Evolutionary conservation across 2,329 filamentous ascomycete genomes (phyloP).

Genomic region (Botrytis tulipae): DNA sequence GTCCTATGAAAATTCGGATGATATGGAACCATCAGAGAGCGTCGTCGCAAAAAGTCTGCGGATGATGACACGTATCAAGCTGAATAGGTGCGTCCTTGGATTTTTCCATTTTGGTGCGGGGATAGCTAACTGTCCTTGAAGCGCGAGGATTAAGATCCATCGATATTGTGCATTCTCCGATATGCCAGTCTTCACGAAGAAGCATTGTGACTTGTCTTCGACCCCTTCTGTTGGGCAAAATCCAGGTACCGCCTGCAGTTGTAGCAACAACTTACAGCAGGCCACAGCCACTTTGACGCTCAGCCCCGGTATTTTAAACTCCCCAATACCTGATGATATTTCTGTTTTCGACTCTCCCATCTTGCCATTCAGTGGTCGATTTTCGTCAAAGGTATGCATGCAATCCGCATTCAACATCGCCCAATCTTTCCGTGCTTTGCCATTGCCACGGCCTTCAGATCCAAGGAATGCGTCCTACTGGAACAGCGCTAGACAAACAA

Average conservation of each 20-base stretch:
- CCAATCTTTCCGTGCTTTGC: slow-evolving; percentile 46
- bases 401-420: slow-evolving; percentile 50
- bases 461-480: not conserved
- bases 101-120: not conserved
- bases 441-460: slow-evolving; percentile 41
- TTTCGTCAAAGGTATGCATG: slow-evolving; percentile 50
- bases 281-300: not conserved
- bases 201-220: slow-evolving; percentile 48
- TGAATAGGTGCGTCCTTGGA: slow-evolving; percentile 12
- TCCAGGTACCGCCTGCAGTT: slow-evolving; percentile 13
- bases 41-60: slow-evolving; percentile 46
- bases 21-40: slow-evolving; percentile 38
- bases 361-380: slow-evolving; percentile 47
- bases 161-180: slow-evolving; percentile 53
- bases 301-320: slow-evolving; percentile 9
- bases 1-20: slow-evolving; percentile 41
- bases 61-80: slow-evolving; percentile 50
- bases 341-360: slow-evolving; percentile 24
- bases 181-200: slow-evolving; percentile 48
- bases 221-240: not conserved
- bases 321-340: slow-evolving; percentile 1
- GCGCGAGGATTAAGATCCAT: slow-evolving; percentile 52
- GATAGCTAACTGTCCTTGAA: slow-evolving; percentile 27
- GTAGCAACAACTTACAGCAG: slow-evolving; percentile 9
- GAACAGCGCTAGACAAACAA: not conserved